A percentile compares a stretch with the other conserved stretches of the same genome.
Conservation (phyloP, 1,284 basidiomycete species). For the Pseudozyma tsukubaensis region DNA sequence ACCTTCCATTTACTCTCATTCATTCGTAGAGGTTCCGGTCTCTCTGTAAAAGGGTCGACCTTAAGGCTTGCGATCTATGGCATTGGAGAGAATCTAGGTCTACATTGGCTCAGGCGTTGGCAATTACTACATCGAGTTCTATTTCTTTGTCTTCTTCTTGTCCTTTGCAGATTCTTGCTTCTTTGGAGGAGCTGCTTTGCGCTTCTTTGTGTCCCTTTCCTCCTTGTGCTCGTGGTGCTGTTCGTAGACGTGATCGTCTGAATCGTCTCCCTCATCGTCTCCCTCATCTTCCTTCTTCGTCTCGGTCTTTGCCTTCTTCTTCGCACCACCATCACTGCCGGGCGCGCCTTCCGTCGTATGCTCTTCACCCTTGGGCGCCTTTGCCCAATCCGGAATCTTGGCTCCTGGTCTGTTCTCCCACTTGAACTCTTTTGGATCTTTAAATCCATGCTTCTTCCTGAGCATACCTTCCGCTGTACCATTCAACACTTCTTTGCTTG, state of each 20-base stretch:
- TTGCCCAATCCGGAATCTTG: slow-evolving; percentile 58
- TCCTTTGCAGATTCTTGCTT: slow-evolving; percentile 12
- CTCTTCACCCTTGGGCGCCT: slow-evolving; percentile 36
- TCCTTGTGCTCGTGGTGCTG: slow-evolving; percentile 41
- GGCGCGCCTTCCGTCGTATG: slow-evolving; percentile 28
- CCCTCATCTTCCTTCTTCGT: slow-evolving; percentile 23
- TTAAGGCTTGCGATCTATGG: no score
- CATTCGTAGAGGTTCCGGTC: no score
- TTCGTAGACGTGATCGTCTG: slow-evolving; percentile 32
- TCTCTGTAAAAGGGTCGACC: no score
- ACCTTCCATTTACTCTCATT: neutral
- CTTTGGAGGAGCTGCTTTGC: slow-evolving; percentile 9
- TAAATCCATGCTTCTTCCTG: slow-evolving; percentile 54
- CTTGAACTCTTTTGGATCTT: slow-evolving; percentile 32
- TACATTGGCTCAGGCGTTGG: no score
- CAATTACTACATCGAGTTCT: neutral
- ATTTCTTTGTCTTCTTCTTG: slow-evolving; percentile 36
- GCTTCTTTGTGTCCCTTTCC: slow-evolving; percentile 25
- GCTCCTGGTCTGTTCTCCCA: slow-evolving; percentile 35
- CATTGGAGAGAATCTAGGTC: no score
- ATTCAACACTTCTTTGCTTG: slow-evolving; percentile 55
- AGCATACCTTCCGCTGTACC: slow-evolving; percentile 56
- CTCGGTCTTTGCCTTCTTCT: slow-evolving; percentile 1
- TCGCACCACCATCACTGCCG: neutral
- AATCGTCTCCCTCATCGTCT: slow-evolving; percentile 29